These are phyloP conservation scores for Vitis hybrid DNA, from an alignment of 177 flowering plant species.

Conservation along the genomic window DNA sequence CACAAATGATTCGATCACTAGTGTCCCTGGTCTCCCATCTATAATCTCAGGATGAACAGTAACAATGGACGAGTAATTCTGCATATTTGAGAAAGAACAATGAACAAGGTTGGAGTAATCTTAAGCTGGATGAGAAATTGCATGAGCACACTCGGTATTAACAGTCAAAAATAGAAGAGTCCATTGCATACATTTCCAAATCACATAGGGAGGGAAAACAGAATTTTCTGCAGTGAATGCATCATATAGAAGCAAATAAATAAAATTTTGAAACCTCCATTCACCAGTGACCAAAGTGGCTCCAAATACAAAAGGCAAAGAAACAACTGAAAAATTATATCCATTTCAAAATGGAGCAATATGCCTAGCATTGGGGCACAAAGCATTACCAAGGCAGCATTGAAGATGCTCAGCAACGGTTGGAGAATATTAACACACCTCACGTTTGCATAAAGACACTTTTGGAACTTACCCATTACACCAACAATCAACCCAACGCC, in stretches of 20 bases:
- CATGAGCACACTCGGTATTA: background rate
- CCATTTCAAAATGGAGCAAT: too few species aligned
- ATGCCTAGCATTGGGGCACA: too few species aligned
- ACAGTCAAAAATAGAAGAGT: background rate
- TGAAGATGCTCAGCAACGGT: too few species aligned
- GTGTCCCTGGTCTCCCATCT: slow-evolving; percentile 26
- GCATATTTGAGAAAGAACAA: background rate
- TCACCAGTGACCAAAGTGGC: too few species aligned
- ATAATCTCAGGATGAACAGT: slow-evolving; percentile 24
- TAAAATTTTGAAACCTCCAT: background rate
- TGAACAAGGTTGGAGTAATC: background rate
- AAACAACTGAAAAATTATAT: too few species aligned
- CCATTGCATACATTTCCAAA: background rate
- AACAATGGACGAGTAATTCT: slow-evolving; percentile 28
- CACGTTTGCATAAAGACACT: too few species aligned
- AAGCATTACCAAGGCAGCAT: too few species aligned
- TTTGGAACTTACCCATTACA: too few species aligned
- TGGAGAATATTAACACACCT: too few species aligned
- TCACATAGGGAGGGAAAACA: background rate
- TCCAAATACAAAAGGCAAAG: too few species aligned
- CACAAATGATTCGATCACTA: slow-evolving; percentile 47
- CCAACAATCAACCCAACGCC: too few species aligned
- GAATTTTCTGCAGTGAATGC: too few species aligned
- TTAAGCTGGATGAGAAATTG: background rate
- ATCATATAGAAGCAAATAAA: background rate